Evolutionary conservation across 306 rosid genomes (phyloP).

Genomic region (Astragalus glycyphyllos): DNA sequence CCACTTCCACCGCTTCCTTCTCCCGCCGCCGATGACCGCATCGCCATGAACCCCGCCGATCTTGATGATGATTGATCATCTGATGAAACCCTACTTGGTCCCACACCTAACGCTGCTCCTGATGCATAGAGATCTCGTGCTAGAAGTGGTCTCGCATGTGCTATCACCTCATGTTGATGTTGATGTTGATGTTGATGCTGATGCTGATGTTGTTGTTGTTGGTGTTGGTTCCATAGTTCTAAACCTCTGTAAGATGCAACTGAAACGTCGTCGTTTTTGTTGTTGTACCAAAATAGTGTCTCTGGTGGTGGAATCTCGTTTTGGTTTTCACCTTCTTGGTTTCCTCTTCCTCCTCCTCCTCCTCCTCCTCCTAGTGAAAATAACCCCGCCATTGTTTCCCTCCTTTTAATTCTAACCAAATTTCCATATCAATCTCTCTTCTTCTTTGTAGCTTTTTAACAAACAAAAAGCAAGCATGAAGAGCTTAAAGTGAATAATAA

Average conservation of each 20-base stretch:
- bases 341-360: slow-evolving; percentile 48
- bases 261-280: slow-evolving; percentile 57
- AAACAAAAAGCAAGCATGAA: slow-evolving; percentile 3
- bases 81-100: slow-evolving; percentile 61
- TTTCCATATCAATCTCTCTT: slow-evolving; percentile 73
- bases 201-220: slow-evolving; percentile 51
- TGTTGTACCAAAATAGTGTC: slow-evolving; percentile 65
- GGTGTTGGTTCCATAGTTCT: slow-evolving; percentile 84
- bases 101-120: slow-evolving; percentile 64
- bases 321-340: slow-evolving; percentile 13
- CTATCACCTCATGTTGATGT: neutral
- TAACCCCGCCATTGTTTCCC: slow-evolving; percentile 79
- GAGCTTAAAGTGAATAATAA: neutral
- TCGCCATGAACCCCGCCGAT: slow-evolving; percentile 51
- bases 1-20: slow-evolving; percentile 46
- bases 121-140: slow-evolving; percentile 79
- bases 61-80: slow-evolving; percentile 72
- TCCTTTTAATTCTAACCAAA: slow-evolving; percentile 41
- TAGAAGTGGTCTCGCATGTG: neutral
- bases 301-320: slow-evolving; percentile 57
- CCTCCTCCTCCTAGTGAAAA: slow-evolving; percentile 76
- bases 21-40: slow-evolving; percentile 34
- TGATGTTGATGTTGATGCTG: slow-evolving; percentile 30
- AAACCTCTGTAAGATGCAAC: slow-evolving; percentile 65
- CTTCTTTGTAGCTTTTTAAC: neutral